These are phyloP conservation scores for Pyronema omphalodes DNA, from an alignment of 495 filamentous ascomycete genomes.

Conservation along the genomic window DNA sequence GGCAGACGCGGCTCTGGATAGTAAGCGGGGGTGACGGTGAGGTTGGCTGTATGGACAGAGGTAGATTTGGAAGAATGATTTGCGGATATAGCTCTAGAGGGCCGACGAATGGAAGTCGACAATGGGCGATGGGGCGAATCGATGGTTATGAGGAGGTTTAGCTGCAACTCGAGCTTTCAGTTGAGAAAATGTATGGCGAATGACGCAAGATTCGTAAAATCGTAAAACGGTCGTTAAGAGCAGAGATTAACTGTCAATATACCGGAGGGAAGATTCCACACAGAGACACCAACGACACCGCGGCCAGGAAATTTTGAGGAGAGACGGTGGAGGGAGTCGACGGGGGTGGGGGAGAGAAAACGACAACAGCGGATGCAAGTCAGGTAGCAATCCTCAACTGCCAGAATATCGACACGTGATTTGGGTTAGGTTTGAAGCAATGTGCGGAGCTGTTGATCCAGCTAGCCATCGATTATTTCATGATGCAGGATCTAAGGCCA, in stretches of 20 bases:
- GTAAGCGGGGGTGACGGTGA: not conserved
- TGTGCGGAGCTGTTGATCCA: too few relatives aligned
- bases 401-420: too few relatives aligned
- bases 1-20: not conserved
- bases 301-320: not conserved
- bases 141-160: not conserved
- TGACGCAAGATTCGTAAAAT: conserved; percentile 15
- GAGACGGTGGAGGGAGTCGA: not conserved
- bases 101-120: not conserved
- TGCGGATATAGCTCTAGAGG: not conserved
- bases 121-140: not conserved
- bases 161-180: not conserved
- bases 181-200: not conserved
- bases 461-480: too few relatives aligned
- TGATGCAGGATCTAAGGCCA: too few relatives aligned
- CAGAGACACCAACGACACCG: not conserved
- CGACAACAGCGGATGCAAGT: not conserved
- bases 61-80: not conserved
- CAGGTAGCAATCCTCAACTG: too few relatives aligned
- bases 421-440: too few relatives aligned
- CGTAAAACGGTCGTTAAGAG: conserved; percentile 13
- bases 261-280: not conserved
- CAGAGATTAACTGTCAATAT: too few relatives aligned
- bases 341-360: not conserved
- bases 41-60: not conserved